These are phyloP conservation scores for Smallanthus sonchifolius DNA, from an alignment of 129 eudicot genomes.

Conservation along the genomic window DNA sequence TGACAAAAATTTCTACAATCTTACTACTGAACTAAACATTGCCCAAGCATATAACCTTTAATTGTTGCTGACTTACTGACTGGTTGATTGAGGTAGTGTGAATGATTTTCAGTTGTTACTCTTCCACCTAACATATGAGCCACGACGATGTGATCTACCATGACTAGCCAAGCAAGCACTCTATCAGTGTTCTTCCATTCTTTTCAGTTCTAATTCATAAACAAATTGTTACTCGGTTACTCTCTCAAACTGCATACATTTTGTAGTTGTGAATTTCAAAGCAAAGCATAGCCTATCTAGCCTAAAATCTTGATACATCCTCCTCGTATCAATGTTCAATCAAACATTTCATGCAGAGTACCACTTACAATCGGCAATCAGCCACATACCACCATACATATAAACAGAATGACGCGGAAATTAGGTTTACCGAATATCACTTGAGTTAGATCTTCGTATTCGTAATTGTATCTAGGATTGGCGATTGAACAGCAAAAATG, in stretches of 20 bases:
- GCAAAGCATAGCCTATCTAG: neutral
- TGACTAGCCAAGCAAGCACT: neutral
- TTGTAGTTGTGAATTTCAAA: neutral
- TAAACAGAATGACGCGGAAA: no score
- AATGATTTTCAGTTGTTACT: no score
- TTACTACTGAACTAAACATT: constrained; percentile 7
- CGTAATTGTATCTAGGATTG: neutral
- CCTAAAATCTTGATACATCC: neutral
- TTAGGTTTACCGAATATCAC: neutral
- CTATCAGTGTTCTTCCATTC: neutral
- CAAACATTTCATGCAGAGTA: neutral
- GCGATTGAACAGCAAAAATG: neutral
- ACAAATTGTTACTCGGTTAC: neutral
- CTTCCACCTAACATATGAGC: constrained; percentile 1
- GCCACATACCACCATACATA: neutral
- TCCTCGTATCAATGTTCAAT: neutral
- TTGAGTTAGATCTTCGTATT: neutral
- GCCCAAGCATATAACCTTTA: no score
- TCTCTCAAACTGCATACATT: neutral
- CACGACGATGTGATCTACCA: neutral
- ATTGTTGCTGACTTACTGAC: no score
- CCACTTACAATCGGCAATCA: neutral
- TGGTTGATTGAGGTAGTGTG: no score
- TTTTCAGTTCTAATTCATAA: neutral
- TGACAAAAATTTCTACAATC: neutral